These are phyloP conservation scores for Amanita fuliginea DNA, from an alignment of 768 basidiomycete genomes.

Conservation along the genomic window DNA sequence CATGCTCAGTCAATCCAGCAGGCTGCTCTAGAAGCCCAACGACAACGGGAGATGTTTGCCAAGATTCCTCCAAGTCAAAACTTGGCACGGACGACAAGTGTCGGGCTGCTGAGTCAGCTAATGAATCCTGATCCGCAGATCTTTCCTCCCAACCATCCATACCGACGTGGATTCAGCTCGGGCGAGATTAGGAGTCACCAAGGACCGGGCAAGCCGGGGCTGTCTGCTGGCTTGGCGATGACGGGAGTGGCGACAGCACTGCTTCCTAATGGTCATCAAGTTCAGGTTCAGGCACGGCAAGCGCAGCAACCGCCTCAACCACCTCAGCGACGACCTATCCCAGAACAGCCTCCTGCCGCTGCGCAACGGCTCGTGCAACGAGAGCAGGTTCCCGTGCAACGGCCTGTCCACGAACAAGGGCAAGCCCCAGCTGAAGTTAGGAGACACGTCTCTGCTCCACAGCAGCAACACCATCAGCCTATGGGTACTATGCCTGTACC, in stretches of 20 bases:
- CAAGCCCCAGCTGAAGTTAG: not conserved
- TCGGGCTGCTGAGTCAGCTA: constrained; percentile 53
- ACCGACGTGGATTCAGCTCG: constrained; percentile 36
- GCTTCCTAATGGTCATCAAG: constrained; percentile 9
- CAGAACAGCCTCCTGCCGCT: not conserved
- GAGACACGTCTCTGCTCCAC: constrained; percentile 2
- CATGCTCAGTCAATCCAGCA: constrained; percentile 24
- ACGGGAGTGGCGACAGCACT: constrained; percentile 9
- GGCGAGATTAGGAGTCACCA: constrained; percentile 28
- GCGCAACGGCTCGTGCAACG: not conserved
- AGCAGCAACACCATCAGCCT: not conserved
- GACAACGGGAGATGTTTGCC: constrained; percentile 60
- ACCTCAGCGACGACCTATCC: not conserved
- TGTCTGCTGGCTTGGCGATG: constrained; percentile 12
- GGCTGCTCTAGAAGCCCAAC: constrained; percentile 52
- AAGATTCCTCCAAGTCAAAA: constrained; percentile 51
- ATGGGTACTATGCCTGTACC: not conserved
- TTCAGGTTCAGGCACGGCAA: constrained; percentile 1
- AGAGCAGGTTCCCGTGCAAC: not conserved
- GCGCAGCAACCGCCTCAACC: not conserved
- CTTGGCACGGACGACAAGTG: constrained; percentile 23
- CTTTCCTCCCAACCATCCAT: constrained; percentile 50
- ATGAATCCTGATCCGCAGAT: constrained; percentile 61
- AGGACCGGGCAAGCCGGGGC: constrained; percentile 9
- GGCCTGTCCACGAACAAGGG: not conserved